Evolutionary conservation across 2,329 filamentous ascomycete species (phyloP).

Genomic region (Colletotrichum neosansevieriae): DNA sequence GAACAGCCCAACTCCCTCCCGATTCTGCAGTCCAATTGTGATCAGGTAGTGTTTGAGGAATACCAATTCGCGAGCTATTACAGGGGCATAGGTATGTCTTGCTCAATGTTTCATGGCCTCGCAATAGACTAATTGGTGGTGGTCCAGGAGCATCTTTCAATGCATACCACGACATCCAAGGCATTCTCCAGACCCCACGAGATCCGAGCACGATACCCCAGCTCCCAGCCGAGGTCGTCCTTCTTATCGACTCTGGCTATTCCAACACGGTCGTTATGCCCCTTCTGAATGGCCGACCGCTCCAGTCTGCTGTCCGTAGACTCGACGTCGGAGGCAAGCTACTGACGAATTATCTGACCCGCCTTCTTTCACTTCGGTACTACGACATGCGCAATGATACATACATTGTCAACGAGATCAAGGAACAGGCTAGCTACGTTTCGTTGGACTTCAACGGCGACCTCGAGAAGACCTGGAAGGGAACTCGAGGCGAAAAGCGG

Average conservation of each 20-base stretch:
- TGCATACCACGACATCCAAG: conserved; percentile 83
- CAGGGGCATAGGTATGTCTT: conserved; percentile 72
- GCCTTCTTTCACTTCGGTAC: conserved; percentile 88
- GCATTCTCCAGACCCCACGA: conserved; percentile 72
- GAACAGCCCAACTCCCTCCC: conserved; percentile 88
- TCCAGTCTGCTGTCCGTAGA: conserved; percentile 85
- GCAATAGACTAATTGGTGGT: background rate
- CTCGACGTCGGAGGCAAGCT: conserved; percentile 94
- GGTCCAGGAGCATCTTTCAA: conserved; percentile 77
- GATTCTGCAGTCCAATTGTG: conserved; percentile 86
- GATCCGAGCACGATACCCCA: conserved; percentile 56
- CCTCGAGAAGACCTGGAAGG: conserved; percentile 88
- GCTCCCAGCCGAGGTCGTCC: conserved; percentile 80
- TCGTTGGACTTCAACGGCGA: conserved; percentile 81
- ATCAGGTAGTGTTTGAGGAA: conserved; percentile 98
- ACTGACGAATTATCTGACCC: conserved; percentile 91
- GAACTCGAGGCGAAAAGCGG: conserved; percentile 70
- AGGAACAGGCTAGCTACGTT: conserved; percentile 89
- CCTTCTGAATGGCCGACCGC: conserved; percentile 80
- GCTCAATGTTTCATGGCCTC: background rate
- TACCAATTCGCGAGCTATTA: conserved; percentile 92
- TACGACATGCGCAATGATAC: conserved; percentile 97
- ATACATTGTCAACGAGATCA: conserved; percentile 95
- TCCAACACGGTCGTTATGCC: conserved; percentile 94
- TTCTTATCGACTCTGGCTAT: conserved; percentile 92